Base-by-base conservation (phyloP, 2,329 filamentous ascomycete species). In the Aspergillus alliaceus region DNA sequence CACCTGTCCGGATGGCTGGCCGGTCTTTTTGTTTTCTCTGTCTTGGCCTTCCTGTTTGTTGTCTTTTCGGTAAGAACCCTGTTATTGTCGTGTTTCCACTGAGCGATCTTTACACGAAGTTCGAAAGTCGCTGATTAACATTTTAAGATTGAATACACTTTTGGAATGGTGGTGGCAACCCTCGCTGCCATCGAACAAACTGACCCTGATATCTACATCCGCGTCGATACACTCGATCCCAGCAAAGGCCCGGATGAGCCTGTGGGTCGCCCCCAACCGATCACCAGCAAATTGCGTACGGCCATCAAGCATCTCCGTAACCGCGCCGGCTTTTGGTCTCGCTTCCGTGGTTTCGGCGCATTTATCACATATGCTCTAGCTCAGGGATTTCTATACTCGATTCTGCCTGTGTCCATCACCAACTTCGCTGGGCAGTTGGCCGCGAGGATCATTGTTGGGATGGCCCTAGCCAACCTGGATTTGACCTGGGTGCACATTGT, bases 401-500 rank as follows among this genome's bases (percentile, higher is more conserved):
- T 79, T 35, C 64, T 67, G 75, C 51, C 69, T 51, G 25, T 62
- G 58, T n/a, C 48, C 4, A 32, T 35, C n/a, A 68, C 40, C 25
- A 63, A 78, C 58, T 69, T 77, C 51, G 63, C 86, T 56, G 69
- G 76, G 63, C 62, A 76, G 66, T 69, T 77, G 24, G 32, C 89
- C 54, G 78, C 79, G 53, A 80, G 80, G 51, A 80, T 87, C 46
- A 59, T 89, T 44, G 80, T 85, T 22, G 80, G 84, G 47, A 73
- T 93, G 20, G 73, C 83, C 22, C 79, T 90, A 25, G 84, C 88
- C 32, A 89, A 89, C 67, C 74, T 93, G 59, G 84, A 86, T 71
- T 84, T 92, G 64, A 83, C 85, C 55, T 96, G 92, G 91, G 90
- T 92, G 2, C 91, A 96, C 73, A 87, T 90, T 67, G 85, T 96